Percentiles rank a stretch among this genome's conserved stretches.
These are phyloP conservation scores for Aspergillus glaucus DNA, from an alignment of 2,329 filamentous ascomycete genomes.

Conservation along the genomic window DNA sequence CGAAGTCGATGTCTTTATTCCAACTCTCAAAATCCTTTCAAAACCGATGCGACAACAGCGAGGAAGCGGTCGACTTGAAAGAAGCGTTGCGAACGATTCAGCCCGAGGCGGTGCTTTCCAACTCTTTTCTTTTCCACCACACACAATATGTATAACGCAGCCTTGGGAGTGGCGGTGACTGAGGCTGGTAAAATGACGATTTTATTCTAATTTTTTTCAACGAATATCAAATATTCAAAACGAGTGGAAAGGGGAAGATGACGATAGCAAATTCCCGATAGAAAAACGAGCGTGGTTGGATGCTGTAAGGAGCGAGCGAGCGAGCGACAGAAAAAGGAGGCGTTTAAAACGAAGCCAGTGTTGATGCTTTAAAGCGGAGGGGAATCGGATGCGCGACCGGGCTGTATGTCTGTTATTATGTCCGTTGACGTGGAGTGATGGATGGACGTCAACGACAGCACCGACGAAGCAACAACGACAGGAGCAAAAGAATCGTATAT, in stretches of 20 bases:
- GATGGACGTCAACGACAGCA: neutral
- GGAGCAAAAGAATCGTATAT: neutral
- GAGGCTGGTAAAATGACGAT: no score
- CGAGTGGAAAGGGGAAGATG: conserved; percentile 15
- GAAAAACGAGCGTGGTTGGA: conserved; percentile 24
- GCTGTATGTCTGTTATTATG: neutral
- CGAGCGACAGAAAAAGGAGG: conserved; percentile 13
- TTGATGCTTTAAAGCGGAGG: neutral
- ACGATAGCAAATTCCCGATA: neutral
- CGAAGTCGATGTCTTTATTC: neutral
- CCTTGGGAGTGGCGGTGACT: neutral
- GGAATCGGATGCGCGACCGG: neutral
- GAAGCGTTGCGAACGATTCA: no score
- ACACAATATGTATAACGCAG: neutral
- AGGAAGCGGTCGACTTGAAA: no score
- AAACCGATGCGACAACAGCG: no score
- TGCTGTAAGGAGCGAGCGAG: conserved; percentile 15
- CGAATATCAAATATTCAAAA: conserved; percentile 5
- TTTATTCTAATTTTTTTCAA: no score
- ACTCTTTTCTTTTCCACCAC: no score
- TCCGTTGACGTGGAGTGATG: neutral
- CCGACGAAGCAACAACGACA: neutral
- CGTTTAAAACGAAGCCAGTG: neutral
- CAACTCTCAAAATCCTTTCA: no score
- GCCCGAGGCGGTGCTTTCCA: no score